phyloP scores from a whole-genome alignment of 352 stramenopile species.

The Elongisporangium prolatum region DNA sequence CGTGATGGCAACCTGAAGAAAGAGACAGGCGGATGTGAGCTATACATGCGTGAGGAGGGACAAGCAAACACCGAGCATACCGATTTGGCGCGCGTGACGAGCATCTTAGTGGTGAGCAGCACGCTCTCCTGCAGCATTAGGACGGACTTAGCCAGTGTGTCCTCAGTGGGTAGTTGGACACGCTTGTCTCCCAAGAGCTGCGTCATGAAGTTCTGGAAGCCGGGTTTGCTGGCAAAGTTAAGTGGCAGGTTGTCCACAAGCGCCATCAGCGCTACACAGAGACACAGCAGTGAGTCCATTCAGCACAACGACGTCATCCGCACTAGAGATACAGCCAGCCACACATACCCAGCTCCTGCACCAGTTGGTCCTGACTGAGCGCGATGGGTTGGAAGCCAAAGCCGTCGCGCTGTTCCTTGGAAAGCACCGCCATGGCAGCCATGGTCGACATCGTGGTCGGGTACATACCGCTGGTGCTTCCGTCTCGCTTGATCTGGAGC shows the following conservation, averaged over 20 bases:
- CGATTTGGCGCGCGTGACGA: slow-evolving; percentile 46
- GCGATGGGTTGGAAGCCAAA: slow-evolving; percentile 13
- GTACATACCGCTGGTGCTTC: not conserved
- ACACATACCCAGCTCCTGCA: slow-evolving; percentile 52
- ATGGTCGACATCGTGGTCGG: slow-evolving; percentile 1
- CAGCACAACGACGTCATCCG: not conserved
- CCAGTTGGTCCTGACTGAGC: slow-evolving; percentile 56
- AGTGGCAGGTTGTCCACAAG: slow-evolving; percentile 72
- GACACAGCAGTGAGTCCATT: too few species aligned
- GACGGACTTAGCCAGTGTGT: slow-evolving; percentile 54
- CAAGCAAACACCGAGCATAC: slow-evolving; percentile 11
- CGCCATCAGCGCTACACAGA: slow-evolving; percentile 44
- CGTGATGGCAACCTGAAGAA: slow-evolving; percentile 42
- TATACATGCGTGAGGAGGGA: not conserved
- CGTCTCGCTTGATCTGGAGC: not conserved
- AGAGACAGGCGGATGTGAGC: not conserved
- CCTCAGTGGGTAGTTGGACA: slow-evolving; percentile 44
- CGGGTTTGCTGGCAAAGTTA: slow-evolving; percentile 46
- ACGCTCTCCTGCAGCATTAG: slow-evolving; percentile 68
- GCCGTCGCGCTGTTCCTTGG: slow-evolving; percentile 43
- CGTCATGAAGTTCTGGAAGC: slow-evolving; percentile 66
- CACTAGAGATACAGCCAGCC: not conserved
- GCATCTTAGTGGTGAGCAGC: slow-evolving; percentile 63
- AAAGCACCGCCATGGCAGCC: slow-evolving; percentile 10
- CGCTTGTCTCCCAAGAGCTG: slow-evolving; percentile 73